A percentile compares a stretch with the other conserved stretches of the same genome.
Evolutionary conservation across 176 grass and related monocot species (phyloP).

Genomic region (Thalia dealbata): DNA sequence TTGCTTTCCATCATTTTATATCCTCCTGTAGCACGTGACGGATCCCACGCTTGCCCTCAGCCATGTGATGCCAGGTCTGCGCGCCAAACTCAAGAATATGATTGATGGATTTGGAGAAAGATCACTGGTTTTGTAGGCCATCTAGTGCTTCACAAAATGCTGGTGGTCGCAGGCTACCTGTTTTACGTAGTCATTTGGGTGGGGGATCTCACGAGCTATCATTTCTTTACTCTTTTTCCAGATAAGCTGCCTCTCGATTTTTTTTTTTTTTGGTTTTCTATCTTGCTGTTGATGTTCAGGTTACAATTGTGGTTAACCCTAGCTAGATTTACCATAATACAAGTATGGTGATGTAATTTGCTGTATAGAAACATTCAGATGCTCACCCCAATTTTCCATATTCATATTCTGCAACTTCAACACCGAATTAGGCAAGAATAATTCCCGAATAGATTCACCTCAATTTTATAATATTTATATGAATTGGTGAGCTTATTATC

Average conservation of each 20-base stretch:
- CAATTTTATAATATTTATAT: no score
- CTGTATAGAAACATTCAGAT: no score
- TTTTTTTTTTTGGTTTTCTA: neutral
- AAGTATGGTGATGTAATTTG: no score
- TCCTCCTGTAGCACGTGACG: no score
- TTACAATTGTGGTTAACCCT: neutral
- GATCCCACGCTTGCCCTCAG: neutral
- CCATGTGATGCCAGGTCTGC: neutral
- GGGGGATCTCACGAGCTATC: neutral
- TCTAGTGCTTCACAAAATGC: neutral
- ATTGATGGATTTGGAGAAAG: neutral
- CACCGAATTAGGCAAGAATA: no score
- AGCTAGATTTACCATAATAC: no score
- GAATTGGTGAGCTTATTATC: no score
- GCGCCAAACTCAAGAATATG: neutral
- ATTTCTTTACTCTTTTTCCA: neutral
- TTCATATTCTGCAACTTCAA: no score
- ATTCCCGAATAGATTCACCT: no score
- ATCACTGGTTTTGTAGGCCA: neutral
- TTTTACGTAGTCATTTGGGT: no score
- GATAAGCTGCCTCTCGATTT: neutral
- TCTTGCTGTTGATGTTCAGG: neutral
- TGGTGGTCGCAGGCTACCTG: neutral
- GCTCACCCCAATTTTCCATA: no score
- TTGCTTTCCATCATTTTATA: no score